phyloP scores from a whole-genome alignment of 495 filamentous ascomycete species.

The Penicillium fimorum region DNA sequence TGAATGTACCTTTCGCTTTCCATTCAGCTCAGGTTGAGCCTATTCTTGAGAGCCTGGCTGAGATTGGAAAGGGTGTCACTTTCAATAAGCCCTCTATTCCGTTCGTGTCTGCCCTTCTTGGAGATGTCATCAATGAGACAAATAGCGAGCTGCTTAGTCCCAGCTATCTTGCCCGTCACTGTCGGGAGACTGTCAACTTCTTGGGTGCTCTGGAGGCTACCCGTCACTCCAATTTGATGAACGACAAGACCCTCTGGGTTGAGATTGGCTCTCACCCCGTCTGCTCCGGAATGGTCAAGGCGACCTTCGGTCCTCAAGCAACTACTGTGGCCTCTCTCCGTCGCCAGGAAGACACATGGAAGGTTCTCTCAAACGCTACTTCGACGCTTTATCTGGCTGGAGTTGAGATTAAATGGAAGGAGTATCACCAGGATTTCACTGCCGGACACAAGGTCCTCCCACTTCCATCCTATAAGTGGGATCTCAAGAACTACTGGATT shows the following conservation, averaged over 20 bases:
- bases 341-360: slow-evolving; percentile 60
- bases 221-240: slow-evolving; percentile 42
- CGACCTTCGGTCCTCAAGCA: slow-evolving; percentile 57
- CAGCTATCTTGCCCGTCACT: slow-evolving; percentile 64
- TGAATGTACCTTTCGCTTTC: slow-evolving; percentile 77
- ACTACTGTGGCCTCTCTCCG: slow-evolving; percentile 59
- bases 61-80: slow-evolving; percentile 53
- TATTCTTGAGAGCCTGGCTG: slow-evolving; percentile 66
- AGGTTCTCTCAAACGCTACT: slow-evolving; percentile 59
- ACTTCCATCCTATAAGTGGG: slow-evolving; percentile 74
- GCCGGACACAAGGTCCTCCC: slow-evolving; percentile 58
- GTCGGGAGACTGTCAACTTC: slow-evolving; percentile 74
- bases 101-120: slow-evolving; percentile 67
- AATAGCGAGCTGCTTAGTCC: slow-evolving; percentile 51
- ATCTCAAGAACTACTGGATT: slow-evolving; percentile 82
- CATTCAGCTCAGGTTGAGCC: slow-evolving; percentile 79
- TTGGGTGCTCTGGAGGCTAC: slow-evolving; percentile 59
- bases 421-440: slow-evolving; percentile 72
- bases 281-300: slow-evolving; percentile 66
- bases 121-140: slow-evolving; percentile 54
- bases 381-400: slow-evolving; percentile 63
- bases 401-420: slow-evolving; percentile 70
- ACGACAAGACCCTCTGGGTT: slow-evolving; percentile 49
- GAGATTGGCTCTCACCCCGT: slow-evolving; percentile 72
- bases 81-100: slow-evolving; percentile 65